Evolutionary conservation across 2,329 filamentous ascomycete species (phyloP), one percentile per base, ranked within the genome.

Genomic region (Colletotrichum sansevieriae): DNA sequence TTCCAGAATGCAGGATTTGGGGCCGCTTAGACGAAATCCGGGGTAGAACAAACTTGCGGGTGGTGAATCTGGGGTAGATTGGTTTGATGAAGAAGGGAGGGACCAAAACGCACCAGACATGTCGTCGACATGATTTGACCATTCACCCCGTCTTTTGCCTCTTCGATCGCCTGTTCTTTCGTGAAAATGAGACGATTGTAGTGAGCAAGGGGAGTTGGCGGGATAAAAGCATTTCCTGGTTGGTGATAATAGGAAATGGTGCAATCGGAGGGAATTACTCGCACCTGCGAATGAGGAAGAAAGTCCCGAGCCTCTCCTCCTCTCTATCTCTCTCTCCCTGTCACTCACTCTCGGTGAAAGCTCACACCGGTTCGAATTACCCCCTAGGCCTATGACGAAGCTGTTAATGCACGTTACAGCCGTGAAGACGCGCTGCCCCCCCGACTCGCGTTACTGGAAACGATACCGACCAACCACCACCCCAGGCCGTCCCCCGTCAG

Each of bases 121-220:
- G 65, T 59, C 54, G 61, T 65, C 47, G 54, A 65, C 65, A 68
- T 68, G 65, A 43, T 59, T 68, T 58, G 52, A 43, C 46, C 35
- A 39, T 55, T 22, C 18, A 18, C 18, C 47, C 33, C 37, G 20
- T 29, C 9, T 13, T 44, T 35, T 13, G 54, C 39, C 37, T n/a
- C 54, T 22, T 43, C 39, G 15, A 33, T 52, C 22, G 25, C 37
- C 29, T 35, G 15, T 15, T 25, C 35, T 55, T 68, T 54, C 20
- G 60, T 52, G 37, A 18, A 33, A 58, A 63, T 43, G 49, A n/a
- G 64, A 63, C 22, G 49, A 66, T 52, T 29, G 9, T 18, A 25
- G 47, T 9, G 46, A n/a, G 5, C 25, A 29, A 56, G 18, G 25
- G 33, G 47, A 51, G 25, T 35, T 10, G 13, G 25, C 25, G 12